A percentile compares a stretch with the other conserved stretches of the same genome.
These are phyloP conservation scores for Naganishia antarctica DNA, from an alignment of 768 basidiomycete genomes.

Conservation along the genomic window DNA sequence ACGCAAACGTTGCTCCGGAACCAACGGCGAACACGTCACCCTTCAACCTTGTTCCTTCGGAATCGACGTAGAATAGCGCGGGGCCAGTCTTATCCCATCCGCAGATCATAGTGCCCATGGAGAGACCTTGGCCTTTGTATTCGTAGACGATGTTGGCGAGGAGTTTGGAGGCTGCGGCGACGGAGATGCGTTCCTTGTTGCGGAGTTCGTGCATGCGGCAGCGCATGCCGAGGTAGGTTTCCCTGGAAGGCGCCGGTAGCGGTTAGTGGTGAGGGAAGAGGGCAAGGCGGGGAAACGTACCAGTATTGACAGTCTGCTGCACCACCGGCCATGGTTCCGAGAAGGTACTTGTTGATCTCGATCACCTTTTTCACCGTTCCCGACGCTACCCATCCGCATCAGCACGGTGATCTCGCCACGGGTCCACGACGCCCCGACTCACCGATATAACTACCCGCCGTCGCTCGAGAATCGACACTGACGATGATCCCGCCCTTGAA, in stretches of 20 bases:
- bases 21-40: constrained; percentile 98
- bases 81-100: constrained; percentile 99
- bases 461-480: constrained; percentile 98
- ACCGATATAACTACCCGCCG: constrained; percentile 96
- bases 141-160: constrained; percentile 93
- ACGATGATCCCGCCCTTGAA: constrained; percentile 96
- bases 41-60: constrained; percentile 89
- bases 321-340: constrained; percentile 99
- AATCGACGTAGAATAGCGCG: constrained; percentile 93
- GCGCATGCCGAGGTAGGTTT: constrained; percentile 97
- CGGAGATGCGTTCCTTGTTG: constrained; percentile 91
- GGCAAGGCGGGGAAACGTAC: constrained; percentile 32
- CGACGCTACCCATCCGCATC: constrained; percentile 58
- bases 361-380: constrained; percentile 99
- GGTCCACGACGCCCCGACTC: constrained; percentile 38
- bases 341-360: constrained; percentile 95
- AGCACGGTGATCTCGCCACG: neutral
- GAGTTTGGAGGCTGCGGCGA: constrained; percentile 98
- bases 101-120: constrained; percentile 99
- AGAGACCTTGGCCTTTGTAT: constrained; percentile 98
- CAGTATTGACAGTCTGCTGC: constrained; percentile 64
- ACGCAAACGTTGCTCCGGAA: constrained; percentile 97
- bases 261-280: neutral
- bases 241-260: constrained; percentile 58
- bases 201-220: constrained; percentile 94